A percentile compares a stretch with the other conserved stretches of the same genome.
Evolutionary conservation across 1,284 basidiomycete species (phyloP).

Genomic region (Uromyces viciae-fabae): DNA sequence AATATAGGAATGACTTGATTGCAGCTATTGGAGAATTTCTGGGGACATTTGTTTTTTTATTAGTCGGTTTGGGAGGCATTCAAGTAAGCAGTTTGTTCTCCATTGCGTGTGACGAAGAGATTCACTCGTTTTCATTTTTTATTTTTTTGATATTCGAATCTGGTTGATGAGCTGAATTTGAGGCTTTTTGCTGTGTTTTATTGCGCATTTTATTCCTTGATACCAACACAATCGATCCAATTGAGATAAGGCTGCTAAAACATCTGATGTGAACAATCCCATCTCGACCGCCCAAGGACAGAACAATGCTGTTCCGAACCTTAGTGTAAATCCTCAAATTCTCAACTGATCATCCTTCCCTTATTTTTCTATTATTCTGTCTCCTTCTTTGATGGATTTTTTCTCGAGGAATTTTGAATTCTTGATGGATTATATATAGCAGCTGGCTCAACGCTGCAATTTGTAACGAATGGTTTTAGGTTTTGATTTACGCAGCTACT

Average conservation of each 20-base stretch:
- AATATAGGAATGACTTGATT: slow-evolving; percentile 28
- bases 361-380: too few species aligned
- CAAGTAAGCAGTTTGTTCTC: slow-evolving; percentile 18
- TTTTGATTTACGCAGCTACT: slow-evolving; percentile 62
- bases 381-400: background rate
- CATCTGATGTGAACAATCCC: slow-evolving; percentile 19
- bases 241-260: slow-evolving; percentile 17
- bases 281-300: slow-evolving; percentile 6
- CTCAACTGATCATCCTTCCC: too few species aligned
- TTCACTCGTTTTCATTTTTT: background rate
- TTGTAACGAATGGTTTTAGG: background rate
- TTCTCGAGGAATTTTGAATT: background rate
- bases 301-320: slow-evolving; percentile 23
- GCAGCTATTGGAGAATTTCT: slow-evolving; percentile 37
- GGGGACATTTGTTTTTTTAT: slow-evolving; percentile 32
- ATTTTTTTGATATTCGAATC: background rate
- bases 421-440: background rate
- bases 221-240: background rate
- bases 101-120: background rate
- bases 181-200: too few species aligned
- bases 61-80: slow-evolving; percentile 40
- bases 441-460: background rate
- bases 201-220: background rate
- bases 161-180: too few species aligned
- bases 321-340: slow-evolving; percentile 15